Percentiles rank a stretch among this genome's conserved stretches.
Evolutionary conservation across 2,329 filamentous ascomycete genomes (phyloP).

Genomic region (Ophiostoma sp.): DNA sequence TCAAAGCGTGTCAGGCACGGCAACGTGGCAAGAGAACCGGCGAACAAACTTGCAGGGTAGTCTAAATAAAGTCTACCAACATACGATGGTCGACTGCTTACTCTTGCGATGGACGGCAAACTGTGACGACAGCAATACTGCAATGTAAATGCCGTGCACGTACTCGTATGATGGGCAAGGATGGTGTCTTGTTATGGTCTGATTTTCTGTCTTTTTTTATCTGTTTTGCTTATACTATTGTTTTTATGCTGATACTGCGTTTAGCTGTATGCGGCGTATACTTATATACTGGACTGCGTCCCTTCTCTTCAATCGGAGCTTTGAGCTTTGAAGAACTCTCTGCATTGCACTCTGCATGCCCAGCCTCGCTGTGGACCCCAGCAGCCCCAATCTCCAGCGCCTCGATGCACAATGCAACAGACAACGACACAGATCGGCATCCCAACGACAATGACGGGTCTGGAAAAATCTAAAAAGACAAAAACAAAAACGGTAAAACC

Average conservation of each 20-base stretch:
- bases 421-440: neutral
- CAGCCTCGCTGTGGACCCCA: neutral
- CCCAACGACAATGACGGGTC: neutral
- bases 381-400: neutral
- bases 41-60: neutral
- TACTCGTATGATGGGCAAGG: neutral
- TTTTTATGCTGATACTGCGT: conserved; percentile 4
- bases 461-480: neutral
- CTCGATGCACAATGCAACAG: neutral
- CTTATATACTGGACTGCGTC: neutral
- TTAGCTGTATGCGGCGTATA: neutral
- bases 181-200: conserved; percentile 16
- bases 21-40: neutral
- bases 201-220: conserved; percentile 20
- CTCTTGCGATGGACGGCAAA: neutral
- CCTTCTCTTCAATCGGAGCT: neutral
- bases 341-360: neutral
- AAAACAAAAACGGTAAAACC: neutral
- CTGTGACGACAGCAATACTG: neutral
- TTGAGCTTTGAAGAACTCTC: neutral
- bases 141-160: neutral
- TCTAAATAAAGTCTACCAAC: neutral
- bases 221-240: conserved; percentile 18
- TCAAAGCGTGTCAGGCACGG: neutral
- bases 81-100: neutral